A percentile compares a stretch with the other conserved stretches of the same genome.
Conservation (phyloP, 306 rosid genomes). For the Senna tora region DNA sequence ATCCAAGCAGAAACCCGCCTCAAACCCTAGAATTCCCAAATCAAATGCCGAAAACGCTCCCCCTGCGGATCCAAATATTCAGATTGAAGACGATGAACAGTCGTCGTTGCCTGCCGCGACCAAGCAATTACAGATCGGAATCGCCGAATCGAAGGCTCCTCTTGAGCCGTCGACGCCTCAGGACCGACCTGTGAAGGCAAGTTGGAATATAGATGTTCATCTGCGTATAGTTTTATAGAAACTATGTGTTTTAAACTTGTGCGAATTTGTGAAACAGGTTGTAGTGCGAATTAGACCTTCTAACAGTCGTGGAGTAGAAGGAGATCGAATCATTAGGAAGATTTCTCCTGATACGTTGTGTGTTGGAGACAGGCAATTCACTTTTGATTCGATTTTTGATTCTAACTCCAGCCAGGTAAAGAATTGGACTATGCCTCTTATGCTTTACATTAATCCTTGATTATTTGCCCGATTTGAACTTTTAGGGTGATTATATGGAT, state of each 20-base stretch:
- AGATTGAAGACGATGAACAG: slow-evolving; percentile 19
- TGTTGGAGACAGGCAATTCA: slow-evolving; percentile 57
- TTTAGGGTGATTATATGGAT: background rate
- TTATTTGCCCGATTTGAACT: background rate
- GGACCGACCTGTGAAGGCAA: slow-evolving; percentile 57
- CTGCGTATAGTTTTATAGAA: background rate
- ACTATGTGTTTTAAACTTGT: background rate
- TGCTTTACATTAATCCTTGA: background rate
- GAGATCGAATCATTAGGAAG: slow-evolving; percentile 55
- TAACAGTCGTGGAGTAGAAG: slow-evolving; percentile 45
- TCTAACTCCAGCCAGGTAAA: slow-evolving; percentile 72
- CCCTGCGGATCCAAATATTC: slow-evolving; percentile 70
- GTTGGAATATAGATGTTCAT: background rate
- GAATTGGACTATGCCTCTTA: slow-evolving; percentile 3
- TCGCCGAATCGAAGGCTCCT: background rate
- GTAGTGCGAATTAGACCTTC: slow-evolving; percentile 77
- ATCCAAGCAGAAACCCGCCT: slow-evolving; percentile 49
- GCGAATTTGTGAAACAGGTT: slow-evolving; percentile 52
- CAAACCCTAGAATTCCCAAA: slow-evolving; percentile 36
- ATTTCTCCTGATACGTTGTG: slow-evolving; percentile 59
- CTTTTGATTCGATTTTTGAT: slow-evolving; percentile 72
- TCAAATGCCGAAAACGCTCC: slow-evolving; percentile 64
- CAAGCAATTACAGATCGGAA: slow-evolving; percentile 36
- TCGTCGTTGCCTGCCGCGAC: slow-evolving; percentile 1
- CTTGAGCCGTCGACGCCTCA: slow-evolving; percentile 27